phyloP scores from a whole-genome alignment of 2,329 filamentous ascomycete species.

The Penicillium frequentans region DNA sequence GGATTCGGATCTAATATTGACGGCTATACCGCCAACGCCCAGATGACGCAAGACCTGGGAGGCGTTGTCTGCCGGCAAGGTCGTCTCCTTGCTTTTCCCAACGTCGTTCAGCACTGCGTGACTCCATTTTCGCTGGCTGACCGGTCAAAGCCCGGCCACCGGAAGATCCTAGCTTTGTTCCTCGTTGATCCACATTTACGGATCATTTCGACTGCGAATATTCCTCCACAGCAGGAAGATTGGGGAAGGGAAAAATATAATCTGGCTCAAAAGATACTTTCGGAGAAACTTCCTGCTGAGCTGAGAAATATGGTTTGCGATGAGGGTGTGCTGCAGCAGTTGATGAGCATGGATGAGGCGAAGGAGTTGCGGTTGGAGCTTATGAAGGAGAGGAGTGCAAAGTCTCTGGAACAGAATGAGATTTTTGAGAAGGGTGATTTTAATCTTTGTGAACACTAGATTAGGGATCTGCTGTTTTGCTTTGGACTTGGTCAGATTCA shows the following conservation, averaged over 20 bases:
- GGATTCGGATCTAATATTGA: neutral
- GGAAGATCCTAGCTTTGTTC: slow-evolving; percentile 59
- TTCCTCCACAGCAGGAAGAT: slow-evolving; percentile 51
- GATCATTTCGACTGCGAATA: slow-evolving; percentile 54
- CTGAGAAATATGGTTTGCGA: slow-evolving; percentile 23
- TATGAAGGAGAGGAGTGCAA: slow-evolving; percentile 16
- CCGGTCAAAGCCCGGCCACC: slow-evolving; percentile 53
- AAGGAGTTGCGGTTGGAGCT: slow-evolving; percentile 32
- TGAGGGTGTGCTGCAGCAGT: slow-evolving; percentile 22
- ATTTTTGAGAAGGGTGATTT: slow-evolving; percentile 8
- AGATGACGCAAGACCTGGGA: slow-evolving; percentile 11
- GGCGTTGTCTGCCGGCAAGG: slow-evolving; percentile 13
- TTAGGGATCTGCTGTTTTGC: neutral
- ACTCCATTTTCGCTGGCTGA: slow-evolving; percentile 53
- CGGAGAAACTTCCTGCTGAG: slow-evolving; percentile 11
- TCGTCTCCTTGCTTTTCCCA: slow-evolving; percentile 13
- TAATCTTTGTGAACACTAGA: slow-evolving; percentile 15
- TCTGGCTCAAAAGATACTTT: neutral
- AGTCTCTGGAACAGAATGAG: neutral
- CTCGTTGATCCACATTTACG: slow-evolving; percentile 57
- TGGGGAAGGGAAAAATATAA: slow-evolving; percentile 7
- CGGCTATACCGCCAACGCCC: neutral
- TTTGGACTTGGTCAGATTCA: neutral
- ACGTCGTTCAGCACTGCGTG: slow-evolving; percentile 53
- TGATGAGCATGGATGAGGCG: slow-evolving; percentile 38